Conservation (phyloP, 768 basidiomycete genomes). For the Pleurotus sapidus region DNA sequence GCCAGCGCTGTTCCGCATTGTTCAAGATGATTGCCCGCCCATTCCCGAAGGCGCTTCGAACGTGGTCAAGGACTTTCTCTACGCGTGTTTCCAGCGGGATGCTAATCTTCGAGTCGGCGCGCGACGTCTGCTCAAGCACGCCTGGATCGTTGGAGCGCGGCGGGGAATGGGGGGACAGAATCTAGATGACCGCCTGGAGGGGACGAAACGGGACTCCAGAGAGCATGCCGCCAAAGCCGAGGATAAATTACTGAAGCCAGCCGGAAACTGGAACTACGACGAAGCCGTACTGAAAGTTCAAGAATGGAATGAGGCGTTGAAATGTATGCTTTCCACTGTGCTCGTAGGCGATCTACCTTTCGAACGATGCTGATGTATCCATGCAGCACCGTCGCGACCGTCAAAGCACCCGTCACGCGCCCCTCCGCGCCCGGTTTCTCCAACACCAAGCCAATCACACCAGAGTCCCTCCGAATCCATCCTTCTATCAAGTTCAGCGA, state of each 20-base stretch:
- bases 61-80: constrained; percentile 94
- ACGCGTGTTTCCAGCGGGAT: constrained; percentile 98
- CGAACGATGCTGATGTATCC: not conserved
- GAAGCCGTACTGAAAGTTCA: constrained; percentile 94
- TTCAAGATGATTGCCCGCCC: constrained; percentile 96
- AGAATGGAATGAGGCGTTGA: constrained; percentile 98
- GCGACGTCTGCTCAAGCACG: constrained; percentile 87
- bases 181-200: constrained; percentile 28
- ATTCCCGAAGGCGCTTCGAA: constrained; percentile 95
- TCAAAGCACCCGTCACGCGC: constrained; percentile 60
- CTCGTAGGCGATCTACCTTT: constrained; percentile 7
- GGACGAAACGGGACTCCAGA: constrained; percentile 22
- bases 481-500: constrained; percentile 16
- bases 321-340: constrained; percentile 52
- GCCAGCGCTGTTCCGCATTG: constrained; percentile 98
- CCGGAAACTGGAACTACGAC: constrained; percentile 86
- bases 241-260: constrained; percentile 34
- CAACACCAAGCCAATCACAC: constrained; percentile 28
- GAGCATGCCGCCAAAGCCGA: constrained; percentile 28
- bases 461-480: constrained; percentile 5
- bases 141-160: constrained; percentile 91
- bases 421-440: constrained; percentile 36
- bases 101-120: constrained; percentile 92
- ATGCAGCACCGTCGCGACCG: constrained; percentile 66
- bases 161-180: constrained; percentile 60